Conservation (phyloP, 2,329 filamentous ascomycete species). For the Alternaria sp. region DNA sequence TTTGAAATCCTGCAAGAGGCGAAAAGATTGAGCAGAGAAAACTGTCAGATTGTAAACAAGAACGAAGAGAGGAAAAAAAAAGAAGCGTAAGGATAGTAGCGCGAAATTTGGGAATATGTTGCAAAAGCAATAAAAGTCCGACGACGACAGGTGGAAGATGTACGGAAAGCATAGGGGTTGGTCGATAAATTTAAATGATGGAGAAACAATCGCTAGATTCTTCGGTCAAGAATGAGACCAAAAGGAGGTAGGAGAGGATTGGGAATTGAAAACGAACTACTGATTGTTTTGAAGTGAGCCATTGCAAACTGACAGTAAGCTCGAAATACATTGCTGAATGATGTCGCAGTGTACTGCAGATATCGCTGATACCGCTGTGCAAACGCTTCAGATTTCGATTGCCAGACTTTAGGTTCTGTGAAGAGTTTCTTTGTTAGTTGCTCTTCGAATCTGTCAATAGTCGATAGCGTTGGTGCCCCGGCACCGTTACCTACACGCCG, state of each 20-base stretch:
- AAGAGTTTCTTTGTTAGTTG: fast-evolving
- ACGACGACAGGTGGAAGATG: too few species aligned
- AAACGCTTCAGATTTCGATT: not conserved
- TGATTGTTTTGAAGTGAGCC: too few species aligned
- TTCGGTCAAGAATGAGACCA: too few species aligned
- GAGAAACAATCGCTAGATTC: too few species aligned
- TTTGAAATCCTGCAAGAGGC: not conserved
- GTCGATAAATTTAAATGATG: too few species aligned
- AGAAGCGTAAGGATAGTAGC: not conserved
- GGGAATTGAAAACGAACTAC: too few species aligned
- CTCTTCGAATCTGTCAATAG: not conserved
- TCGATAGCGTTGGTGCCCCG: not conserved
- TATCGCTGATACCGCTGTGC: not conserved
- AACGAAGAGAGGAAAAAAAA: too few species aligned
- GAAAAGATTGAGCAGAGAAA: not conserved
- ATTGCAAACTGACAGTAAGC: too few species aligned
- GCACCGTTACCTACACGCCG: not conserved
- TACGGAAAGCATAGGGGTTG: too few species aligned
- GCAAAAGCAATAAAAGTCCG: not conserved
- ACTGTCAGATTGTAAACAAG: not conserved
- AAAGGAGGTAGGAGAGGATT: too few species aligned
- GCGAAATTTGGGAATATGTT: not conserved
- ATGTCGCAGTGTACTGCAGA: not conserved
- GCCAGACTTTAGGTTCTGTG: fast-evolving
- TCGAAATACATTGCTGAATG: not conserved